Evolutionary conservation across 805 yeast species (phyloP), one percentile per base, ranked within the genome.

Genomic region (Metschnikowia baotianmanensis): DNA sequence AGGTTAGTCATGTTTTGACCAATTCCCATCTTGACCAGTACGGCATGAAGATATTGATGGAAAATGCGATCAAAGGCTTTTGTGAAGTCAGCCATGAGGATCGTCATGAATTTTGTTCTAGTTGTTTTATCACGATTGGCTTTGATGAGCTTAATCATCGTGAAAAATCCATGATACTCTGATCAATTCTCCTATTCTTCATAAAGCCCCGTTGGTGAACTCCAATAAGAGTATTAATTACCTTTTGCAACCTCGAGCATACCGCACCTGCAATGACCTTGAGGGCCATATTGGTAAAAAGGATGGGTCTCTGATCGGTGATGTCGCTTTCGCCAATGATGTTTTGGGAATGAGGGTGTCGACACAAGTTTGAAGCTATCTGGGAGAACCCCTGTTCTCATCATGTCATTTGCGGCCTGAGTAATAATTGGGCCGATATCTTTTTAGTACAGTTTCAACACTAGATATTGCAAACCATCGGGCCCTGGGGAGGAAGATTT

Each of bases 261-360:
- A 34, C 38, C n/a, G 36, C 40, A 6, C 19, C 31, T 4, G 38
- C 15, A 3, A 39, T 39, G 23, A 39, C 30, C 13, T 30, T 34
- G 10, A 33, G 24, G 21, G 34, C 31, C 11, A 30, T 33, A 28
- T 39, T 39, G n/a, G 37, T 26, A 17, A 39, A 34, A 30, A 30
- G 18, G 4, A 39, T 39, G n/a, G 43, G 43, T 2, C 39, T n/a
- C 3, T 24, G 38, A 21, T 40, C 36, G 11, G 31, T 34, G 24
- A 30, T 27, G n/a, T 40, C 36, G 40, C 20, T 6, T 24, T 12
- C 19, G n/a, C 17, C 12, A 13, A 5, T 11, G 15, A 6, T 3
- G n/a, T 17, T 22, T 40, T 40, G n/a, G 44, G 44, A 27, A 40
- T 31, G 17, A 40, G 26, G 2, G 43, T 34, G 8, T 34, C 28